These are phyloP conservation scores for Plectosphaerella sp. DNA, from an alignment of 2,329 filamentous ascomycete genomes.

Conservation along the genomic window DNA sequence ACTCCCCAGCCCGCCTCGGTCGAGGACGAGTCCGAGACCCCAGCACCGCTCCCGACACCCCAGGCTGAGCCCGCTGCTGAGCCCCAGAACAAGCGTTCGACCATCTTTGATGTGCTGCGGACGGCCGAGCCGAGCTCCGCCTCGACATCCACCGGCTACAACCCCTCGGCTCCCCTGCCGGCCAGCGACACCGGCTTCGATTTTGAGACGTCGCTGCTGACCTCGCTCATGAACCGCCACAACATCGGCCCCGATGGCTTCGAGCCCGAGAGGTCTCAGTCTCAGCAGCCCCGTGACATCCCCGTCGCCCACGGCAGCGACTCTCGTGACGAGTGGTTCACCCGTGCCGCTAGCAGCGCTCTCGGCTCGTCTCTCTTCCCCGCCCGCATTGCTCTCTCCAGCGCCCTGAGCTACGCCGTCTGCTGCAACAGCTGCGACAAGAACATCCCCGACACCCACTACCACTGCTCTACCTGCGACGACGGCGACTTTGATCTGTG, in stretches of 20 bases:
- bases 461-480: conserved; percentile 91
- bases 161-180: conserved; percentile 4
- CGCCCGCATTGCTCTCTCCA: conserved; percentile 8
- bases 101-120: conserved; percentile 18
- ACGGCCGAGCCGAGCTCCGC: conserved; percentile 17
- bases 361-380: conserved; percentile 1
- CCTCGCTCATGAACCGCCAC: conserved; percentile 11
- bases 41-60: conserved; percentile 9
- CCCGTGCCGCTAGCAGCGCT: conserved; percentile 11
- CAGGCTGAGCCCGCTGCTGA: conserved; percentile 10
- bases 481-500: conserved; percentile 94
- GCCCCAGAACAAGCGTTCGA: conserved; percentile 12
- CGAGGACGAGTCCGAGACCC: conserved; percentile 43
- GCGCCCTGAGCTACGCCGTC: conserved; percentile 63
- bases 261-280: not conserved
- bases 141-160: not conserved
- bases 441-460: conserved; percentile 77
- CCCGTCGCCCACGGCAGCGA: conserved; percentile 17
- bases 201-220: conserved; percentile 12
- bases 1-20: conserved; percentile 39
- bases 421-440: conserved; percentile 90
- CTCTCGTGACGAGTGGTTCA: conserved; percentile 26
- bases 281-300: conserved; percentile 5
- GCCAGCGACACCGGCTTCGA: conserved; percentile 10
- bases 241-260: not conserved